phyloP scores from a whole-genome alignment of 768 basidiomycete genomes.

The Floccularia luteovirens region DNA sequence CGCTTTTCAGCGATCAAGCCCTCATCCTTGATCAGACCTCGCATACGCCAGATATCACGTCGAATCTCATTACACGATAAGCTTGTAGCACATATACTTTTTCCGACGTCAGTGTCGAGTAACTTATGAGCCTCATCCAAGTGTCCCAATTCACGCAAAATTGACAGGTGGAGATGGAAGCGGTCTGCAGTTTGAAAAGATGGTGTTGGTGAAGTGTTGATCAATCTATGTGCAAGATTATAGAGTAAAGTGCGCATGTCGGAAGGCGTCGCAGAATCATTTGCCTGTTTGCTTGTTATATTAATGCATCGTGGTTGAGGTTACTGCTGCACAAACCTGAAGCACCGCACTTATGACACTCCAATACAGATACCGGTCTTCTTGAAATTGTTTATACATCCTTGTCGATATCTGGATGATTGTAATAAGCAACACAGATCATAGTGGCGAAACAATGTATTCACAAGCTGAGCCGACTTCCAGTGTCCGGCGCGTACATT shows the following conservation, averaged over 20 bases:
- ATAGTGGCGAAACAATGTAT: constrained; percentile 3
- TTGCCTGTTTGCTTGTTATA: constrained; percentile 42
- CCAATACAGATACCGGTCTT: constrained; percentile 81
- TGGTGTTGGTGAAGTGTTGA: constrained; percentile 55
- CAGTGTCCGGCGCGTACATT: constrained; percentile 74
- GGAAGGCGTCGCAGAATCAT: constrained; percentile 52
- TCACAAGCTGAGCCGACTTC: constrained; percentile 81
- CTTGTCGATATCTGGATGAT: constrained; percentile 59
- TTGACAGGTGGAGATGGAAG: constrained; percentile 66
- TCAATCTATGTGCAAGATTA: constrained; percentile 70
- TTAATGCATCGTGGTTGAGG: background rate
- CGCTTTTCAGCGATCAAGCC: constrained; percentile 49
- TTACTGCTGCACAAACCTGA: constrained; percentile 40
- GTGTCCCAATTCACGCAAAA: constrained; percentile 62
- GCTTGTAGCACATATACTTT: constrained; percentile 59
- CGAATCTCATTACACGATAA: constrained; percentile 71
- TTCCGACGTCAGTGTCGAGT: constrained; percentile 62
- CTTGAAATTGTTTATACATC: constrained; percentile 80
- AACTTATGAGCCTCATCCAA: constrained; percentile 66
- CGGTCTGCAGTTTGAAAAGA: constrained; percentile 65
- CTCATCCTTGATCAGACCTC: constrained; percentile 54
- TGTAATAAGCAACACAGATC: constrained; percentile 4
- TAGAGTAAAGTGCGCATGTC: constrained; percentile 62
- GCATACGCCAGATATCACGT: constrained; percentile 57
- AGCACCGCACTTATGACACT: constrained; percentile 72